Conservation (phyloP, 2,329 filamentous ascomycete species). For the Fusarium anguioides region DNA sequence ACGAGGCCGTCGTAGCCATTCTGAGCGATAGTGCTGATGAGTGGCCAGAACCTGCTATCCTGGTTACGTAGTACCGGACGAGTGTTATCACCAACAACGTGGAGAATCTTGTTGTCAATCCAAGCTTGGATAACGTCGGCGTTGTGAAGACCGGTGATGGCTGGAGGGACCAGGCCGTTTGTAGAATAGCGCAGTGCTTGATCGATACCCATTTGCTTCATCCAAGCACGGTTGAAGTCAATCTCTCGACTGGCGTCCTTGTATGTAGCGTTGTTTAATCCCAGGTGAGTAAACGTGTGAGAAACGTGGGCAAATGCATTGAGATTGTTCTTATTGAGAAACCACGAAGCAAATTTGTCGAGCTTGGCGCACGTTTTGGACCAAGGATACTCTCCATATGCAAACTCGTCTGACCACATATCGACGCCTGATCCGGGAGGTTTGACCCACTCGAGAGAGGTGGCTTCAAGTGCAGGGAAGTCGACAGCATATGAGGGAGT, state of each 20-base stretch:
- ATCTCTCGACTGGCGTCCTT: slow-evolving; percentile 29
- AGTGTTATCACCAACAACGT: slow-evolving; percentile 33
- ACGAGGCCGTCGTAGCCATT: slow-evolving; percentile 29
- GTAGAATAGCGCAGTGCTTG: slow-evolving; percentile 19
- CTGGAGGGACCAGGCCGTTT: slow-evolving; percentile 25
- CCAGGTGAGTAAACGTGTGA: slow-evolving; percentile 31
- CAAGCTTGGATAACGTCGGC: slow-evolving; percentile 31
- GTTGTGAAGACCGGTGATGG: slow-evolving; percentile 35
- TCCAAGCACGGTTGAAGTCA: slow-evolving; percentile 31
- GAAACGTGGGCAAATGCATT: slow-evolving; percentile 32
- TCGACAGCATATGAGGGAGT: slow-evolving; percentile 9
- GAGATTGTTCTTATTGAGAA: slow-evolving; percentile 22
- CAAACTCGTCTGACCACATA: slow-evolving; percentile 15
- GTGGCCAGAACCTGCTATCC: slow-evolving; percentile 23
- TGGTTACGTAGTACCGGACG: slow-evolving; percentile 7
- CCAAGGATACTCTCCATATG: slow-evolving; percentile 18
- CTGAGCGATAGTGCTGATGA: slow-evolving; percentile 25
- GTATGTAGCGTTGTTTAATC: slow-evolving; percentile 35
- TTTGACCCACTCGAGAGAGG: slow-evolving; percentile 27
- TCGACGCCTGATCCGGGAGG: slow-evolving; percentile 18
- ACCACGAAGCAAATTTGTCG: slow-evolving; percentile 33
- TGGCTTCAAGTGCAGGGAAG: slow-evolving; percentile 7
- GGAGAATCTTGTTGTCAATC: slow-evolving; percentile 23
- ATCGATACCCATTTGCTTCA: slow-evolving; percentile 27
- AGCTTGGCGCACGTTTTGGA: slow-evolving; percentile 24